phyloP scores from a whole-genome alignment of 1,284 basidiomycete genomes.

The Wallemia hederae region DNA sequence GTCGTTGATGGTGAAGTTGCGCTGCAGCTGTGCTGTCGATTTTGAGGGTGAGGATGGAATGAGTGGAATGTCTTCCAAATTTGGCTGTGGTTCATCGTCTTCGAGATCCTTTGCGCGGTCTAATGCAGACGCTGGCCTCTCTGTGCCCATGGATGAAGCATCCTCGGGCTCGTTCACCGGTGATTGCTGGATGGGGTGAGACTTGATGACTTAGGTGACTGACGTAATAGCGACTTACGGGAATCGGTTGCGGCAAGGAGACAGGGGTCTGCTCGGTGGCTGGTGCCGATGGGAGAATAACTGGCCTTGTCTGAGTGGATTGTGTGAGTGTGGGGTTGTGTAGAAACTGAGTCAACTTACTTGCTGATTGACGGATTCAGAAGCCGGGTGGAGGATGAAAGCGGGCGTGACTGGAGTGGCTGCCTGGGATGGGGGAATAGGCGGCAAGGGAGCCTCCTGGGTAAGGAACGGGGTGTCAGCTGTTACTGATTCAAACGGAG shows the following conservation, averaged over 20 bases:
- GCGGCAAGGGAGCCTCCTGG: not conserved
- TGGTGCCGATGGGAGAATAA: not conserved
- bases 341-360: not conserved
- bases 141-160: not conserved
- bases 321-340: not conserved
- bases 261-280: not conserved
- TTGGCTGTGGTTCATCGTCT: not conserved
- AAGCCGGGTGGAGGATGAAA: not conserved
- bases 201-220: not conserved
- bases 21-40: not conserved
- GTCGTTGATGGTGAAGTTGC: not conserved
- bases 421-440: not conserved
- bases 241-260: not conserved
- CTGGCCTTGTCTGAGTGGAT: not conserved
- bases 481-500: not conserved
- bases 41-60: not conserved
- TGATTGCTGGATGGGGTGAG: not conserved
- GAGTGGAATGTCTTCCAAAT: not conserved
- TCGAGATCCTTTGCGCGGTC: not conserved
- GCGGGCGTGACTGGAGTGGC: not conserved
- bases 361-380: not conserved
- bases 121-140: not conserved
- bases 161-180: not conserved
- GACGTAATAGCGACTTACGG: not conserved
- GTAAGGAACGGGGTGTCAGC: too few species aligned